These are phyloP conservation scores for Brettanomyces naardenensis DNA, from an alignment of 805 yeast species.

Conservation along the genomic window DNA sequence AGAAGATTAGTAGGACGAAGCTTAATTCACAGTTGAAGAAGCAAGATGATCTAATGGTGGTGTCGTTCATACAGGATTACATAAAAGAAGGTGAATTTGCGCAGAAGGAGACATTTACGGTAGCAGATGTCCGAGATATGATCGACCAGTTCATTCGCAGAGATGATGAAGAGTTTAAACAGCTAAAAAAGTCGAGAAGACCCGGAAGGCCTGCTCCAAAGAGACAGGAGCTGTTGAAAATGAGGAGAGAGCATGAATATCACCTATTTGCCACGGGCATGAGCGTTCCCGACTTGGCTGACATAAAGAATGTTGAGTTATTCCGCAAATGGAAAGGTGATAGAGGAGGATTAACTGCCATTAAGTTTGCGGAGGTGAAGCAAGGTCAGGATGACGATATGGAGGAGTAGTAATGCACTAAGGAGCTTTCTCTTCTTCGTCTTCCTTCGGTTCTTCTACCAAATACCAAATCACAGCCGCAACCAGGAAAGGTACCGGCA, in stretches of 20 bases:
- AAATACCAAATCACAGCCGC: too few relatives aligned
- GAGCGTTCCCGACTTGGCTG: conserved; percentile 64
- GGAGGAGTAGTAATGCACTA: neutral
- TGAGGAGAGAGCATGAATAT: conserved; percentile 50
- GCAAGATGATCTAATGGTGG: conserved; percentile 51
- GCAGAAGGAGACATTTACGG: conserved; percentile 34
- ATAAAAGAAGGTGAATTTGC: conserved; percentile 31
- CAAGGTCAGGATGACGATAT: neutral
- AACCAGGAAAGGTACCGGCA: neutral
- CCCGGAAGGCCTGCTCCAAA: conserved; percentile 81
- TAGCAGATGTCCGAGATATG: conserved; percentile 54
- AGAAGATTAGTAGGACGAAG: conserved; percentile 56
- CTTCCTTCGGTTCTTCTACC: too few relatives aligned
- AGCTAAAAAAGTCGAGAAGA: conserved; percentile 54
- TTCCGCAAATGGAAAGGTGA: conserved; percentile 77
- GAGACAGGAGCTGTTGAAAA: conserved; percentile 61
- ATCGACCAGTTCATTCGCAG: conserved; percentile 57
- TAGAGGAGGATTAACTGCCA: conserved; percentile 62
- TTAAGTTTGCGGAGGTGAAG: conserved; percentile 38
- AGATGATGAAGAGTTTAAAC: conserved; percentile 69
- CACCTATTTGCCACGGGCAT: conserved; percentile 62
- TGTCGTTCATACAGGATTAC: conserved; percentile 54
- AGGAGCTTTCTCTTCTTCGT: too few relatives aligned
- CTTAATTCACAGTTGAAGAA: conserved; percentile 48
- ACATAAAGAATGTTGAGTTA: conserved; percentile 46